A percentile compares a stretch with the other conserved stretches of the same genome.
Conservation (phyloP, 257 asterid genomes). For the Primulina eburnea region DNA sequence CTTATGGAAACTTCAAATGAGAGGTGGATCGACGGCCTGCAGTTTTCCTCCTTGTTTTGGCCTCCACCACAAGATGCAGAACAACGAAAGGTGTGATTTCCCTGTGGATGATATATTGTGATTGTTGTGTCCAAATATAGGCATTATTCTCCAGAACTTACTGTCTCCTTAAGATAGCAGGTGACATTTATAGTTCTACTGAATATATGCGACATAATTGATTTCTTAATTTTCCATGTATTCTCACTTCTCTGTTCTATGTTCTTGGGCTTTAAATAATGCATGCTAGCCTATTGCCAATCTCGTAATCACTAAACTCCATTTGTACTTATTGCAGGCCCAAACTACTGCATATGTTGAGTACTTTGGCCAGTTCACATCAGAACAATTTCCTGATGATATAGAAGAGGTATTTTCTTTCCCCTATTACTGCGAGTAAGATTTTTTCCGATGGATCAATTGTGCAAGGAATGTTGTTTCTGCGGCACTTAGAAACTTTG, state of each 20-base stretch:
- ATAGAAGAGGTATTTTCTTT: constrained; percentile 75
- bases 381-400: constrained; percentile 95
- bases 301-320: constrained; percentile 1
- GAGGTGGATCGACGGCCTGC: constrained; percentile 90
- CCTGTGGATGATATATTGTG: background rate
- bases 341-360: constrained; percentile 89
- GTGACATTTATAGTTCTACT: background rate
- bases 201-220: background rate
- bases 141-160: background rate
- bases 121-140: constrained; percentile 11
- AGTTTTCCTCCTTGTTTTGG: constrained; percentile 90
- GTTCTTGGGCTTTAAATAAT: constrained; percentile 14
- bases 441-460: constrained; percentile 11
- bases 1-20: constrained; percentile 69
- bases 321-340: constrained; percentile 44
- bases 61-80: constrained; percentile 84
- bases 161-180: background rate
- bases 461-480: constrained; percentile 3
- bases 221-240: background rate
- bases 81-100: constrained; percentile 73
- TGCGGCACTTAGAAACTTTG: constrained; percentile 3
- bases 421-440: constrained; percentile 18
- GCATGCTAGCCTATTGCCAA: constrained; percentile 9
- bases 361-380: constrained; percentile 92
- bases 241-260: background rate